These are phyloP conservation scores for Microascus cirrosus DNA, from an alignment of 2,329 filamentous ascomycete genomes.

Conservation along the genomic window DNA sequence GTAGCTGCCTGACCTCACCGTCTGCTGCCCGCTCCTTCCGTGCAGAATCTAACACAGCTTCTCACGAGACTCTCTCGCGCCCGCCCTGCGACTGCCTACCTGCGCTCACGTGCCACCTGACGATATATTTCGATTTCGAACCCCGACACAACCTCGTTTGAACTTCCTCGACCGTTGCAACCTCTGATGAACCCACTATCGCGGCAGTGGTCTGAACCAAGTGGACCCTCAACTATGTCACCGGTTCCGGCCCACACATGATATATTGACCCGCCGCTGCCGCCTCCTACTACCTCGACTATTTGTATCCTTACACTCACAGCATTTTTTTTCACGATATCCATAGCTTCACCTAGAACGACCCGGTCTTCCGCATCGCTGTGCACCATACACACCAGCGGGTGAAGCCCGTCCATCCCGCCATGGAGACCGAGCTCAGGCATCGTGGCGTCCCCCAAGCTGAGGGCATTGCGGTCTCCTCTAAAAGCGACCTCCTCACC, in stretches of 20 bases:
- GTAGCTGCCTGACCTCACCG: not conserved
- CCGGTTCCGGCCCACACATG: not conserved
- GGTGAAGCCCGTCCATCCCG: not conserved
- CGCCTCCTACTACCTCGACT: not conserved
- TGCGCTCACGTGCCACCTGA: not conserved
- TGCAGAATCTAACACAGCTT: not conserved
- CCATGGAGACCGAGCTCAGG: constrained; percentile 4
- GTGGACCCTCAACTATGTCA: not conserved
- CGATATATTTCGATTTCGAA: not conserved
- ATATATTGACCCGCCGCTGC: not conserved
- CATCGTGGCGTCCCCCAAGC: not conserved
- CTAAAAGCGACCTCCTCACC: constrained; percentile 5
- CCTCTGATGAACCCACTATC: not conserved
- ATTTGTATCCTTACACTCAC: not conserved
- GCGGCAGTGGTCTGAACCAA: not conserved
- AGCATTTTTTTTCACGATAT: not conserved
- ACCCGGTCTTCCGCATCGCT: not conserved
- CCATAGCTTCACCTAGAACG: not conserved
- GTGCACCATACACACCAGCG: not conserved
- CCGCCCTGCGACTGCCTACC: not conserved
- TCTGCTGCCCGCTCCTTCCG: not conserved
- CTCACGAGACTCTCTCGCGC: not conserved
- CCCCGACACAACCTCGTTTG: not conserved
- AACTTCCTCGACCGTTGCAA: not conserved
- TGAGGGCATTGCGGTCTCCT: not conserved